Evolutionary conservation across 495 filamentous ascomycete genomes (phyloP), one percentile per base, ranked within the genome.

Genomic region (Lepidopterella palustris): DNA sequence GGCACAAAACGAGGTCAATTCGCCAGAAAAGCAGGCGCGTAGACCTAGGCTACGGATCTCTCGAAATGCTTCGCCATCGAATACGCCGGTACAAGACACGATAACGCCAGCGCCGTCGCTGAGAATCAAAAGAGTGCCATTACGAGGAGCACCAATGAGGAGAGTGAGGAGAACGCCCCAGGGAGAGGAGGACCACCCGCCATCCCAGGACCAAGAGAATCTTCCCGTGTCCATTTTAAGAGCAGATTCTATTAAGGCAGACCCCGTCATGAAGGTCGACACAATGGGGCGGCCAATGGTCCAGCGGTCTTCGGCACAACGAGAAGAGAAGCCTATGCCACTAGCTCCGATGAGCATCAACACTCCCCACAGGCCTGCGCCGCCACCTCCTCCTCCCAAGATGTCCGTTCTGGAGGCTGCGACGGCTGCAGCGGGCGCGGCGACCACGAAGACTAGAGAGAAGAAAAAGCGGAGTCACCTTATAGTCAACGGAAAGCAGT

Each of bases 351-450:
- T 87, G 59, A 92, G 81, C 71, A 84, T 83, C 60, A 98, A 97
- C 66, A 93, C 92, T 9, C 89, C 90, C 13, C 86, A 81, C 60
- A 74, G 88, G 58, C 80, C 87, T n/a, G 87, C 89, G n/a, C 68
- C 69, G 35, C 88, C 86, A 20, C 87, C 90, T 0, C 93, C 87
- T 4, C 87, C 87, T 3, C 87, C 93, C 0, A 97, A 95, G 68
- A 97, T 97, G 92, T 92, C 89, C 0, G 87, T 96, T 15, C 76
- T 96, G 4, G 89, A 97, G 53, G 88, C 92, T 5, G 93, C 90
- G 9, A 96, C 93, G 4, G 86, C 89, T 26, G 84, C 84, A 3
- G 91, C 84, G 26, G 92, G 91, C 11, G 87, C 89, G 10, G 83
- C 87, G 2, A 79, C 84, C n/a, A 82, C 84, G 0, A 86, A 86